These are phyloP conservation scores for Immersiporthe knoxdaviesiana DNA, from an alignment of 2,329 filamentous ascomycete species.

Conservation along the genomic window DNA sequence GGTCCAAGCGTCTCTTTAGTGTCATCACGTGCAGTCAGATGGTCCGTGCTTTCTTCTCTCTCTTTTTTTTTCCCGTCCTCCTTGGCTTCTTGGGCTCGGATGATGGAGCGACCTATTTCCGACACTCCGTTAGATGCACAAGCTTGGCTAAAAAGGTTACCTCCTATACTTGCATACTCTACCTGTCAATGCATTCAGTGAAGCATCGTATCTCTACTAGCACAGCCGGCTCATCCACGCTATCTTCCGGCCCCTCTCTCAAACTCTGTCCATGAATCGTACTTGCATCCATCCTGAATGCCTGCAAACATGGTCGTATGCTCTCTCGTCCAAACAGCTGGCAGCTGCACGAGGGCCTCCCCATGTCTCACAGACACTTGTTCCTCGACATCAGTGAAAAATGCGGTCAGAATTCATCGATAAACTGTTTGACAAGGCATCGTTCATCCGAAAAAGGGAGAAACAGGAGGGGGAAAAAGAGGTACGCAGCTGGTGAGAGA, in stretches of 20 bases:
- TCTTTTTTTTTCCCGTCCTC: not conserved
- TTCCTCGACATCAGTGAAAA: not conserved
- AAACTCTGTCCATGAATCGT: slow-evolving; percentile 3
- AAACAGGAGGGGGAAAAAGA: not conserved
- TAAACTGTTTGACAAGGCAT: not conserved
- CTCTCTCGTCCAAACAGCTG: not conserved
- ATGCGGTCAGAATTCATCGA: not conserved
- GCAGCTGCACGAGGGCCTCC: not conserved
- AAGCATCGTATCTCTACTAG: not conserved
- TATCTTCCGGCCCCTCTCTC: not conserved
- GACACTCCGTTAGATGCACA: not conserved
- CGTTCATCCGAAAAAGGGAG: not conserved
- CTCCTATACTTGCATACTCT: not conserved
- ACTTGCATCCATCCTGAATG: slow-evolving; percentile 2
- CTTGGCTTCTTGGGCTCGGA: not conserved
- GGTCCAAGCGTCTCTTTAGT: slow-evolving; percentile 14
- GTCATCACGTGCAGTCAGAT: slow-evolving; percentile 8
- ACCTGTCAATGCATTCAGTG: not conserved
- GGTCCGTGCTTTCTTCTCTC: not conserved
- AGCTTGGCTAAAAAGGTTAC: accelerated
- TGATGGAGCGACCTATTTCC: slow-evolving; percentile 24
- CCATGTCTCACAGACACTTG: not conserved
- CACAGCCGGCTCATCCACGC: not conserved
- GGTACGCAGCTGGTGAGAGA: not conserved
- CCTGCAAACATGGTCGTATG: not conserved